A percentile compares a stretch with the other conserved stretches of the same genome.
Conservation (phyloP, 495 filamentous ascomycete genomes). For the Cetradonia linearis region DNA sequence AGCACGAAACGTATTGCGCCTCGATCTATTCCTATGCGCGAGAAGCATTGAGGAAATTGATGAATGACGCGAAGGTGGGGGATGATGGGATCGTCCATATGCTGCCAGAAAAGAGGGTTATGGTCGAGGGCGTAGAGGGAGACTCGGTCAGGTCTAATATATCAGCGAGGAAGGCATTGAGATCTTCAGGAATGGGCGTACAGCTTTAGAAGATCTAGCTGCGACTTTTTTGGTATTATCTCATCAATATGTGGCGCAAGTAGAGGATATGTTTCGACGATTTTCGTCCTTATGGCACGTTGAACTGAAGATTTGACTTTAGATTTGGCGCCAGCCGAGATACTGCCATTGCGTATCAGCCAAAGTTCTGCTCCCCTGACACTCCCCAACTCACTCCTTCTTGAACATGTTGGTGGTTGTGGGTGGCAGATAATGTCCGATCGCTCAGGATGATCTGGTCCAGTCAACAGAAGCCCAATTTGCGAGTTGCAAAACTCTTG, state of each 20-base stretch:
- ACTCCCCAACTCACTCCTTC: slow-evolving; percentile 56
- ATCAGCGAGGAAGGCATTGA: neutral
- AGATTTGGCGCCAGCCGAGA: slow-evolving; percentile 68
- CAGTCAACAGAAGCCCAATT: too few relatives aligned
- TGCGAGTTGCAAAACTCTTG: too few relatives aligned
- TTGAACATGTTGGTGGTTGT: slow-evolving; percentile 61
- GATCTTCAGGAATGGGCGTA: slow-evolving; percentile 21
- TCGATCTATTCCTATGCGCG: slow-evolving; percentile 64
- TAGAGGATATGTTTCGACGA: slow-evolving; percentile 74
- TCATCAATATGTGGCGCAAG: slow-evolving; percentile 87
- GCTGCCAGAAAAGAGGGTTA: slow-evolving; percentile 81
- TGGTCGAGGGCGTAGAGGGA: slow-evolving; percentile 74
- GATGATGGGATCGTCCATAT: slow-evolving; percentile 63
- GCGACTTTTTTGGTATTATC: slow-evolving; percentile 90
- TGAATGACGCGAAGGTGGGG: slow-evolving; percentile 76
- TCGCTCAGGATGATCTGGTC: neutral
- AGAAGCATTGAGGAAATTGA: slow-evolving; percentile 40
- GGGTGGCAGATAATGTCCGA: neutral
- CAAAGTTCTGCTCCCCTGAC: slow-evolving; percentile 17
- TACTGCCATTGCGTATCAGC: slow-evolving; percentile 37
- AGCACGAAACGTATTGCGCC: slow-evolving; percentile 96
- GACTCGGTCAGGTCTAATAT: slow-evolving; percentile 62
- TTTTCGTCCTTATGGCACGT: slow-evolving; percentile 68
- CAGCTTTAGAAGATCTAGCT: slow-evolving; percentile 83
- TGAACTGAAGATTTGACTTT: slow-evolving; percentile 98